A percentile compares a stretch with the other conserved stretches of the same genome.
Evolutionary conservation across 495 filamentous ascomycete species (phyloP).

Genomic region (Trichoderma asperelloides): DNA sequence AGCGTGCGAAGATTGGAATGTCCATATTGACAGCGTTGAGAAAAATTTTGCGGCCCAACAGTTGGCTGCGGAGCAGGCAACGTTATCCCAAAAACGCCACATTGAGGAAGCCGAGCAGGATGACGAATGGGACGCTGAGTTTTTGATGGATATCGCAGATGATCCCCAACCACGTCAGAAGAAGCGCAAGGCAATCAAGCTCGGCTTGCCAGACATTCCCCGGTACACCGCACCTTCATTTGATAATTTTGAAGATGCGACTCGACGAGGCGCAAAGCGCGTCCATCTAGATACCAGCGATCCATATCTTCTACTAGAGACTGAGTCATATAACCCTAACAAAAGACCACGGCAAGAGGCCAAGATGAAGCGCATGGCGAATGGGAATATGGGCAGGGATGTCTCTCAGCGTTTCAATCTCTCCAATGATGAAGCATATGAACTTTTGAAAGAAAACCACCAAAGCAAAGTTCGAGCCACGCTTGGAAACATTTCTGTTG

Average conservation of each 20-base stretch:
- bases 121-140: conserved; percentile 46
- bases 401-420: conserved; percentile 83
- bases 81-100: neutral
- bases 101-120: conserved; percentile 29
- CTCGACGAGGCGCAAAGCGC: conserved; percentile 59
- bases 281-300: conserved; percentile 86
- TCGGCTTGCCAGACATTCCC: conserved; percentile 33
- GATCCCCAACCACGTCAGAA: conserved; percentile 21
- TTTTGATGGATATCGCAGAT: conserved; percentile 25
- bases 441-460: conserved; percentile 90
- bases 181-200: conserved; percentile 25
- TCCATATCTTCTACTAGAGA: conserved; percentile 65
- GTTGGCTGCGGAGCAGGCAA: conserved; percentile 2
- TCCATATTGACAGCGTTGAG: conserved; percentile 33
- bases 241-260: conserved; percentile 49
- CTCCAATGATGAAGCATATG: conserved; percentile 91
- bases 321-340: conserved; percentile 41
- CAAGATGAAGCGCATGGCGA: conserved; percentile 46
- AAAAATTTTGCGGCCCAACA: conserved; percentile 11
- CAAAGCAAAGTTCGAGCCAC: conserved; percentile 91
- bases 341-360: conserved; percentile 34
- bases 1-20: conserved; percentile 77
- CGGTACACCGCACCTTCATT: conserved; percentile 35
- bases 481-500: conserved; percentile 72
- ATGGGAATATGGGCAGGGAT: conserved; percentile 45